Base-by-base conservation (phyloP, 371 early-diverging fungal genomes). In the Mucor mucedo region DNA sequence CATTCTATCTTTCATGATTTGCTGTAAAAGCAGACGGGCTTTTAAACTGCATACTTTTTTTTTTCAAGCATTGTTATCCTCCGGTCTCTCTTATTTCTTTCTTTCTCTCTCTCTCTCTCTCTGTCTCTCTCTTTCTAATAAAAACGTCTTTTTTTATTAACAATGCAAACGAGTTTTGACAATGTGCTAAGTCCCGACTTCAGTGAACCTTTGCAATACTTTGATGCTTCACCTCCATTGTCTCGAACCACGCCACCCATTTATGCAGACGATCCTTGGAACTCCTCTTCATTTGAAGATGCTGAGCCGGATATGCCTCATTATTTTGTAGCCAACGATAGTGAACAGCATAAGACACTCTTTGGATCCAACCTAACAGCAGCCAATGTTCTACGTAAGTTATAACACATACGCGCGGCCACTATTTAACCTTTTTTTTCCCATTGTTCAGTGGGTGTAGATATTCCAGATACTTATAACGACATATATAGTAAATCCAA, bases 221-320 rank as follows among this genome's bases (percentile, higher is more conserved):
- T 61, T 52, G 42, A 38, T 21, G 38, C 33, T 38, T 39, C 60
- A 1, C 52, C 33, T 2, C 35, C 61, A 2, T 10, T 52, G n/a
- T 52, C 56, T 11, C 57, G 52, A 47, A 44, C 67, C 2, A 53
- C 53, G 11, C 50, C 63, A 21, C 40, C 58, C 9, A 52, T 58
- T 13, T 57, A 62, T 58, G 60, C 62, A 9, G 68, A 67, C n/a
- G 68, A 67, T 53, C 68, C 68, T 40, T 67, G 68, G 68, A 56
- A 49, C 6, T 38, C 49, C 5, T 45, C 32, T 48, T 39, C 54
- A 9, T 32, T 53, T 52, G 35, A 64, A 38, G 27, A 41, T 41
- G 4, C 33, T 30, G 30, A 29, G 29, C 52, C 29, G 30, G 52
- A 50, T 35, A 33, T 44, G 45, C 21, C 30, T 30, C 2, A 57